Base-by-base conservation (phyloP, 495 filamentous ascomycete genomes). In the Podospora sp. region DNA sequence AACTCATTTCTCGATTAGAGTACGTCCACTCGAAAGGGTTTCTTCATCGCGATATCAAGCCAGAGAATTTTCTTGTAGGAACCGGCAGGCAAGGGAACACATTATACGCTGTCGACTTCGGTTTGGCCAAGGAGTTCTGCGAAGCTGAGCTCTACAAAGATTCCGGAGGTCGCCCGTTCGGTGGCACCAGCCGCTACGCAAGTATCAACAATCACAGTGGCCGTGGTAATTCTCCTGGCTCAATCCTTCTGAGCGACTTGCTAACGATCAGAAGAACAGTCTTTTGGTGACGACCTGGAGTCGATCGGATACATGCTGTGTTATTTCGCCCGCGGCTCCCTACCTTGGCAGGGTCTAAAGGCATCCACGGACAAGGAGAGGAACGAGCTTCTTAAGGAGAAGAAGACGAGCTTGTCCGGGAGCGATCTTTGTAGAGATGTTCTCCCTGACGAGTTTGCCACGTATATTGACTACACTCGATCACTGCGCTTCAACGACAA, bases 271-370 rank as follows among this genome's bases (percentile, higher is more conserved):
- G 50, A 67, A 78, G 76, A 71, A 35, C 75, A 79, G 67, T 74
- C 78, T 60, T 77, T 64, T 24, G 64, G 70, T 14, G 76, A 82
- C 60, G 76, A 82, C 57, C 60, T 83, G 62, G 78, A 83, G 65
- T 75, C 76, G 59, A 67, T 83, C 24, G 78, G 78, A 62, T 83
- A 81, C 65, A 61, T 80, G 16, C 63, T 80, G 20, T 36, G 79
- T 21, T 79, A 80, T 67, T 77, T 82, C 46, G 56, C 75, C 63
- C 69, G 70, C 33, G 76, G 80, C 60, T 69, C 68, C n/a, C 71
- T 83, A 16, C 81, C 77, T 25, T 83, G 78, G 80, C 67, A 78
- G 52, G 69, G 68, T 60, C 49, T 73, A 18, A 63, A 69, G 64
- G 55, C 71, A 64, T 24, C 69, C n/a, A 70, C 67, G 20, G 58